These are phyloP conservation scores for Plasmodium vivax DNA, from an alignment of 169 alveolate genomes.

Conservation along the genomic window DNA sequence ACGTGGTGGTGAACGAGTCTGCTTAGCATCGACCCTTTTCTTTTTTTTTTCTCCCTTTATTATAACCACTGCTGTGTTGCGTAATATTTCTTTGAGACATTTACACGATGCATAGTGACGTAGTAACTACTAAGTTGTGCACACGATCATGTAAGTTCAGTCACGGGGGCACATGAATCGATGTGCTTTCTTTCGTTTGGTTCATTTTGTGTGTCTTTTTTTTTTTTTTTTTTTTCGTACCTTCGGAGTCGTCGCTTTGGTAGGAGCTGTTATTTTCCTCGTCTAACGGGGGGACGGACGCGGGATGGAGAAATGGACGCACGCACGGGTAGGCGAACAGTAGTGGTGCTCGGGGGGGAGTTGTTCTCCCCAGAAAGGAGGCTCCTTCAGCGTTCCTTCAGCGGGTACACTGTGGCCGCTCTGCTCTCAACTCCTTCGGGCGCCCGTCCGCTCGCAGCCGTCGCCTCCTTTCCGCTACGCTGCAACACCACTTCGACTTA, in stretches of 20 bases:
- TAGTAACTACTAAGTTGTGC: not conserved
- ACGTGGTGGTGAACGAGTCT: not conserved
- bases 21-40: not conserved
- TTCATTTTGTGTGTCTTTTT: not conserved
- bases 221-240: slow-evolving; percentile 11
- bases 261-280: slow-evolving; percentile 43
- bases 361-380: not conserved
- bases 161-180: not conserved
- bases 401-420: not conserved
- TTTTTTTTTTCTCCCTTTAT: not conserved
- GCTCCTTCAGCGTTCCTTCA: not conserved
- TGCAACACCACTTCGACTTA: not conserved
- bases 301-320: not conserved
- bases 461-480: not conserved
- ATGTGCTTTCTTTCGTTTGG: not conserved
- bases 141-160: not conserved
- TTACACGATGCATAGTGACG: not conserved
- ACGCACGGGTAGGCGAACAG: not conserved
- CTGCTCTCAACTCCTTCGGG: not conserved
- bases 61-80: not conserved
- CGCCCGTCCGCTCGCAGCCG: not conserved
- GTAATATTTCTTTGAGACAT: not conserved
- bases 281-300: not conserved
- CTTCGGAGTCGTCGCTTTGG: slow-evolving; percentile 62
- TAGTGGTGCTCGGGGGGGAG: not conserved